Evolutionary conservation across 805 yeast species (phyloP), one percentile per base, ranked within the genome.

Genomic region (Saturnispora saitoi): DNA sequence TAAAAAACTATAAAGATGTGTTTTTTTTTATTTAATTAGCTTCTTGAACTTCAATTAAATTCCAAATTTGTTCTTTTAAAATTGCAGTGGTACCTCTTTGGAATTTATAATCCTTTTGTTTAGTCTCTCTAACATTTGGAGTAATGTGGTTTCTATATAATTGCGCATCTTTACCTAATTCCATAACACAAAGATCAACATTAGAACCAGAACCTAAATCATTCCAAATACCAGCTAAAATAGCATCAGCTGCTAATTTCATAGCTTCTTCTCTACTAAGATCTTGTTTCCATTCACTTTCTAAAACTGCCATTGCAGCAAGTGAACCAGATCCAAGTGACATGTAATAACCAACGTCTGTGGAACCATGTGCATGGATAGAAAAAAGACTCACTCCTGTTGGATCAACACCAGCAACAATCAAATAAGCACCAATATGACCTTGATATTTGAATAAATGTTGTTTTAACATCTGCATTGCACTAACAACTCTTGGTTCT

Each of bases 121-220:
- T 93, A 58, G 76, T 71, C 48, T 80, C 86, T 66, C 99, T 81
- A 42, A 80, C 81, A 66, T 93, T 93, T 51, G 99, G 99, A 47
- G 89, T 87, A 64, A 84, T 73, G 75, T 86, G 86, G 69, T 90
- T 90, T 70, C 99, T 80, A 65, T 77, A 72, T 48, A 91, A 74
- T 53, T 76, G 79, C 9, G 98, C 96, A 65, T 87, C 95, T 64
- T 86, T 81, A 53, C 93, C 96, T 38, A 77, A 71, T 69, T 91
- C 97, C 95, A 93, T 88, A 15, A 93, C 98, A 72, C 98, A 93
- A 54, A 93, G 72, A 65, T 93, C 99, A 32, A 93, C 98, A 63
- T 93, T 93, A 28, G 99, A 93, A 65, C 99, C 99, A 1, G 98
- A 91, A 44, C 99, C 99, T 63, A 91, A 77, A 74, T 93, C 99